Evolutionary conservation across 2,329 filamentous ascomycete genomes (phyloP), one percentile per base, ranked within the genome.

Genomic region (Hymenoscyphus scutula): DNA sequence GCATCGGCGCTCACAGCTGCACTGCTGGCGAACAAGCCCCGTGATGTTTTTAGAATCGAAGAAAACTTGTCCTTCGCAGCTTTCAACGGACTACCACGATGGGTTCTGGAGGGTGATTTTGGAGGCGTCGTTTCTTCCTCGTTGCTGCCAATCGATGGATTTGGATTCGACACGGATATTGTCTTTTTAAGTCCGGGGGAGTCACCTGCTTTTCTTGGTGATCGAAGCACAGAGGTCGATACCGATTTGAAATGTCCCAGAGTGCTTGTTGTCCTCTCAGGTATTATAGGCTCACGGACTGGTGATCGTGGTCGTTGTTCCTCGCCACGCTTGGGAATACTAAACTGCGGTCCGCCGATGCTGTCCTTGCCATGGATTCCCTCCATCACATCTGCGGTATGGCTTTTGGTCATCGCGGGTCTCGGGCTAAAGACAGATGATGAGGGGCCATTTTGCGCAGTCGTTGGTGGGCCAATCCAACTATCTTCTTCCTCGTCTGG

Each of bases 51-150:
- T 70, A 97, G 81, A 64, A 97, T 92, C 10, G 93, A 96, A 55
- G 94, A 96, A 56, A 98, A 81, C 74, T 92, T 96, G 72, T 90
- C 91, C 78, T 97, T 98, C 30, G 95, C 93, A 58, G 95, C 92
- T 76, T 93, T 97, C 63, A 97, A 77, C 5, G 92, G 92, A 63
- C 89, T 94, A 68, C 96, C 92, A 7, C 82, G 80, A 69, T 84
- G 80, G 56, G 74, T 78, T 60, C 84, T 78, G 5, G 82, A 80
- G 0, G 84, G 84, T 1, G 85, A 87, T 68, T 85, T 86, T 2
- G 78, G 69, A 25, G 71, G 70, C 25, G 71, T 67, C 5, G 65
- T 67, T 25, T 64, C 63, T 25, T 63, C 62, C 11, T 66, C 68
- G 6, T 64, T 63, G 51, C 66, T 87, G 17, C 84, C 87, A 11